Conservation (phyloP, 2,329 filamentous ascomycete genomes). For the Penicillium polonicum region DNA sequence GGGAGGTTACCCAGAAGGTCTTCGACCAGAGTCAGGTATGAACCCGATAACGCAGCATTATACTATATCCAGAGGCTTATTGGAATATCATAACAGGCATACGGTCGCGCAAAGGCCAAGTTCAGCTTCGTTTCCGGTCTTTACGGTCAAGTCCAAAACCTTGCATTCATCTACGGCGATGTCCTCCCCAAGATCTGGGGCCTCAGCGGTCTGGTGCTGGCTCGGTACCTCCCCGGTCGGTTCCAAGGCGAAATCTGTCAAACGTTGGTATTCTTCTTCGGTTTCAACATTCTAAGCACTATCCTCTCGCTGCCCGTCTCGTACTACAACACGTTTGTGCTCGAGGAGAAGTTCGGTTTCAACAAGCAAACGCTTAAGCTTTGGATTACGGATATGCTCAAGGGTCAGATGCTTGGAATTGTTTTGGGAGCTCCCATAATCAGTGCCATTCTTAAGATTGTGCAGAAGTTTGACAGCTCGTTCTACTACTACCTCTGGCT, state of each 20-base stretch:
- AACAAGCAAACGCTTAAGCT: constrained; percentile 94
- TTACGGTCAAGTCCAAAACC: constrained; percentile 82
- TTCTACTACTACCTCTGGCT: constrained; percentile 99
- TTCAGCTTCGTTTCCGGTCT: constrained; percentile 79
- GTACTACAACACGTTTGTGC: constrained; percentile 91
- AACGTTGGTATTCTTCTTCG: constrained; percentile 86
- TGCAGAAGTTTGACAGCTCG: constrained; percentile 85
- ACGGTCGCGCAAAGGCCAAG: constrained; percentile 92
- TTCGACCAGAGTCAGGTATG: constrained; percentile 86
- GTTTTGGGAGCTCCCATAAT: constrained; percentile 83
- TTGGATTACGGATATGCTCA: constrained; percentile 87
- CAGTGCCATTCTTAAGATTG: constrained; percentile 87
- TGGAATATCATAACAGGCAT: constrained; percentile 56
- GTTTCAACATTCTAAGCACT: constrained; percentile 80
- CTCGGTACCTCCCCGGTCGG: constrained; percentile 69
- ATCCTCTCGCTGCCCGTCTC: constrained; percentile 74
- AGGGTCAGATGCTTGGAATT: constrained; percentile 79
- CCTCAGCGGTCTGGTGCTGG: constrained; percentile 71
- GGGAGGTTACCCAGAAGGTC: constrained; percentile 83
- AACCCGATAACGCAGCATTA: not conserved
- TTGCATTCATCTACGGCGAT: constrained; percentile 86
- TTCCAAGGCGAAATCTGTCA: constrained; percentile 93
- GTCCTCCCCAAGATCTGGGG: constrained; percentile 88
- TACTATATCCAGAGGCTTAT: not conserved
- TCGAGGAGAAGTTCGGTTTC: constrained; percentile 97